phyloP scores from a whole-genome alignment of 164 flowering plant genomes.

The Berberis thunbergii region DNA sequence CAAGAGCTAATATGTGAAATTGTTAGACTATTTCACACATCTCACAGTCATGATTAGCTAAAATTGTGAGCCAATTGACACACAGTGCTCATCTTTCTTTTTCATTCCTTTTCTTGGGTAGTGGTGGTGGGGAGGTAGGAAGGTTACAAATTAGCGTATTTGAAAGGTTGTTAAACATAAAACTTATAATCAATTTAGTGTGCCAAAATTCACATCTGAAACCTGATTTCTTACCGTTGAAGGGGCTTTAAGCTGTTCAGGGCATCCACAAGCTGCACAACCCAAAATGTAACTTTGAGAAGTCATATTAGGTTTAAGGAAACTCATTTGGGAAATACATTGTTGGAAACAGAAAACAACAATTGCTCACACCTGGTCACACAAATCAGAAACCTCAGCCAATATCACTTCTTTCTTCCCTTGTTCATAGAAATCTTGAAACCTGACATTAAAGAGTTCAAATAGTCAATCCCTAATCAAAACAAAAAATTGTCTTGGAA shows the following conservation, averaged over 20 bases:
- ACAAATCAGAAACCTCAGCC: conserved; percentile 55
- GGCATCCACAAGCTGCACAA: conserved; percentile 40
- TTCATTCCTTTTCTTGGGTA: no score
- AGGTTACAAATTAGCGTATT: no score
- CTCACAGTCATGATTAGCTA: no score
- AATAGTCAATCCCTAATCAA: conserved; percentile 4
- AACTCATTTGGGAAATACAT: conserved; percentile 11
- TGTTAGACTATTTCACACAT: no score
- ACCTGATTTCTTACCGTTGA: conserved; percentile 25
- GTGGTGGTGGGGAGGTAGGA: no score
- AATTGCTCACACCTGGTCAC: conserved; percentile 41
- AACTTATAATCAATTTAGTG: background rate
- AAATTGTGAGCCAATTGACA: no score
- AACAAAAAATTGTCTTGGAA: background rate
- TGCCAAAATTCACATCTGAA: background rate
- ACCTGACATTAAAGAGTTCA: conserved; percentile 30
- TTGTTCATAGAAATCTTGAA: conserved; percentile 50
- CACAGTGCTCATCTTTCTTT: no score
- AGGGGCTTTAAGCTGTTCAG: conserved; percentile 14
- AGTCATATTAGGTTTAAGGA: background rate
- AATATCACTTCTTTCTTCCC: conserved; percentile 58
- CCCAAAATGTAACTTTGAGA: conserved; percentile 5
- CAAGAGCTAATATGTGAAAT: no score
- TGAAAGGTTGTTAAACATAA: no score
- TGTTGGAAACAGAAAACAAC: conserved; percentile 11